Conservation (phyloP, 2,329 filamentous ascomycete species). For the Sporothrix pallida region DNA sequence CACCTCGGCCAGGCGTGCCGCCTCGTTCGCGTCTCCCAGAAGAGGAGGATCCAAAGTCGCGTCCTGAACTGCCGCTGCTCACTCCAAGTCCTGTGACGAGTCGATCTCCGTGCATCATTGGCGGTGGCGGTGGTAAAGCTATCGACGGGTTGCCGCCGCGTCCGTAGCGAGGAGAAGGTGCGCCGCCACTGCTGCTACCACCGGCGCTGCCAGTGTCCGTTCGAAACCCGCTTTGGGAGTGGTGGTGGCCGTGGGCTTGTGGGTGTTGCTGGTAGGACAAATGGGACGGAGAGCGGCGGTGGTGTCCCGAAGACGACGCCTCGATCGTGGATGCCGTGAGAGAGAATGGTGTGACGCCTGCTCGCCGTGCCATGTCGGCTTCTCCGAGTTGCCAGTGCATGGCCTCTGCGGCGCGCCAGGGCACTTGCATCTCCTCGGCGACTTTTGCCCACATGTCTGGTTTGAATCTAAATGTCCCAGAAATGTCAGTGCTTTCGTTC, state of each 20-base stretch:
- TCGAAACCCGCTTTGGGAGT: constrained; percentile 48
- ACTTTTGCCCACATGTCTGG: constrained; percentile 98
- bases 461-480: constrained; percentile 72
- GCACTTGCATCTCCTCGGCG: constrained; percentile 91
- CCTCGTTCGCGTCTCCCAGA: constrained; percentile 21
- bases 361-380: constrained; percentile 88
- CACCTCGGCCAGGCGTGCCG: constrained; percentile 27
- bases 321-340: constrained; percentile 61
- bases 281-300: constrained; percentile 48
- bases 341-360: constrained; percentile 85
- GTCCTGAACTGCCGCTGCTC: constrained; percentile 16
- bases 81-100: constrained; percentile 45
- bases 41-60: neutral
- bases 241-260: constrained; percentile 43
- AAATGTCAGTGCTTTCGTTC: neutral
- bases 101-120: constrained; percentile 34
- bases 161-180: constrained; percentile 53
- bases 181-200: constrained; percentile 40
- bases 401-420: constrained; percentile 92
- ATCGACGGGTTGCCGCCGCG: constrained; percentile 41
- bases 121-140: constrained; percentile 35
- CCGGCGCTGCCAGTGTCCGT: constrained; percentile 49
- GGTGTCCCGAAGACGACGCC: constrained; percentile 38
- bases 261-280: constrained; percentile 33
- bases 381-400: constrained; percentile 99